A percentile compares a stretch with the other conserved stretches of the same genome.
phyloP scores from a whole-genome alignment of 2,329 filamentous ascomycete species.

The Ceratocystis harringtonii region DNA sequence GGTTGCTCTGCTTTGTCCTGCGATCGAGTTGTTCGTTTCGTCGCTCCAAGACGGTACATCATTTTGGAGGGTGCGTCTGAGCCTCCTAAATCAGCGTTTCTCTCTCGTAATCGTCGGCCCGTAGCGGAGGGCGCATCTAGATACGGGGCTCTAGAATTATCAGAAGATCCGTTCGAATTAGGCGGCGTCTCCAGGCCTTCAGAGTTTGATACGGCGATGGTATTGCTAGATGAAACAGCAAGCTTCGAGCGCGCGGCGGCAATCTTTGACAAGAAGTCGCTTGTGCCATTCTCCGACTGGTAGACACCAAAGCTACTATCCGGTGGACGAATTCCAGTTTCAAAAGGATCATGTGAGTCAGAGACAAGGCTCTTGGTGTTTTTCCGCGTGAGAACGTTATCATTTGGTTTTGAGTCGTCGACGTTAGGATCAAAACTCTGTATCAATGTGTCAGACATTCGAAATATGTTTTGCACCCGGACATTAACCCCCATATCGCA shows the following conservation, averaged over 20 bases:
- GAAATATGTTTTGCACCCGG: constrained; percentile 75
- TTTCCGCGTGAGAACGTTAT: constrained; percentile 15
- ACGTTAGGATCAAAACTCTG: constrained; percentile 30
- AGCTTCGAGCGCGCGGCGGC: constrained; percentile 36
- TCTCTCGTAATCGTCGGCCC: constrained; percentile 36
- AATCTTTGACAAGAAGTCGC: constrained; percentile 42
- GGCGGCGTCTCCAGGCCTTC: constrained; percentile 50
- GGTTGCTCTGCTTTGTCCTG: constrained; percentile 26
- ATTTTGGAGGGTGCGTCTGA: constrained; percentile 40
- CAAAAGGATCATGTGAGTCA: constrained; percentile 35
- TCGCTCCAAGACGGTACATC: constrained; percentile 37
- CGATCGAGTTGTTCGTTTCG: constrained; percentile 29
- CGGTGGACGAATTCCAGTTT: constrained; percentile 19
- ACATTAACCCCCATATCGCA: constrained; percentile 78
- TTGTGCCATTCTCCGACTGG: constrained; percentile 16
- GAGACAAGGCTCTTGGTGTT: constrained; percentile 11
- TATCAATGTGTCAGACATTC: constrained; percentile 42
- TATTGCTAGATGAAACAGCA: constrained; percentile 13
- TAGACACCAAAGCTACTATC: constrained; percentile 16
- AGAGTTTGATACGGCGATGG: constrained; percentile 27
- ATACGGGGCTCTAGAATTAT: constrained; percentile 4
- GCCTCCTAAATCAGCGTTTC: constrained; percentile 15
- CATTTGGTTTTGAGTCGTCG: constrained; percentile 14
- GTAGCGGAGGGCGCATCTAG: constrained; percentile 38
- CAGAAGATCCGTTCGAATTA: constrained; percentile 15